Evolutionary conservation across 345 rosid genomes (phyloP), one percentile per base, ranked within the genome.

Genomic region (Anacardium occidentale): DNA sequence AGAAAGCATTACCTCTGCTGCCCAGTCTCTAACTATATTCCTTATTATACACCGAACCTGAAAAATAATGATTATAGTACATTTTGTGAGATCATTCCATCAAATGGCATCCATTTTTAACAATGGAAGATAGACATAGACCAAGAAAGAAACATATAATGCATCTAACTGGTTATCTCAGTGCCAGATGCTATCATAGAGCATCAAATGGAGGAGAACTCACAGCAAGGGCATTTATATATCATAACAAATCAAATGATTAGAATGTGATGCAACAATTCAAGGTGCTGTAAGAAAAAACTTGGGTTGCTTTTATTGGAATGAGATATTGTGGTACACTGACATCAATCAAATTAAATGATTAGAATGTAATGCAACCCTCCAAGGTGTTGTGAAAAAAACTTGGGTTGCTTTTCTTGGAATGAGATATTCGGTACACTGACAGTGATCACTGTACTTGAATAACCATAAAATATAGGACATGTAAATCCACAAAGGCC

Each of bases 1-100:
- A 52, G 9, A 70, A 64, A 67, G 32, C 26, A 56, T 75, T 85
- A 92, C 99, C 99, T 95, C 99, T 59, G 85, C 91, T 60, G 96
- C 99, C 99, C 99, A 92, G 84, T 92, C 99, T 85, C 98, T 89
- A 68, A 92, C 98, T 67, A 95, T 86, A 84, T 95, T 92, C 80
- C 99, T 85, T 81, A 92, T 77, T 74, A 95, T 88, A 85, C 99
- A 95, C 18, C 99, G 97, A 64, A 95, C 99, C 99, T 95, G 89
- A 57, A 66, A 80, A 80, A 66, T 58, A 69, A 57, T 15, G 15
- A 59, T 11, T 3, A 59, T 25, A 17, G 59, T 37, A 25, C 37
- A 73, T 40, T 29, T 18, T 52, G 12, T 48, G 5, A 51, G n/a
- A 37, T 37, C 42, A 7, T 37, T 37, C 42, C 42, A 37, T 37